phyloP scores from a whole-genome alignment of 192 early-diverging fungal genomes.

The Coemansia sp. region DNA sequence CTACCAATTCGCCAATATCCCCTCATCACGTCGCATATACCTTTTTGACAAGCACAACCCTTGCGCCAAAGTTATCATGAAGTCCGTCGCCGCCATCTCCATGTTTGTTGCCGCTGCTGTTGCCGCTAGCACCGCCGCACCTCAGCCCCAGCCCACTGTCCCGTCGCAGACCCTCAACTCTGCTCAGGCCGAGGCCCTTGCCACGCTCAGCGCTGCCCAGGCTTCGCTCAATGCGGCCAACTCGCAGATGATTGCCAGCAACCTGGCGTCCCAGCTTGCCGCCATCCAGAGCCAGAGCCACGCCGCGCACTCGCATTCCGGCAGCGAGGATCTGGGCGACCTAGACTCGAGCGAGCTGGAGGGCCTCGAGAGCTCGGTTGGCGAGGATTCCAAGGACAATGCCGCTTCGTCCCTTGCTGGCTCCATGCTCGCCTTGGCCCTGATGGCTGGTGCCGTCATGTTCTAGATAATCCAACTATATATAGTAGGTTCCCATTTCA shows the following conservation, averaged over 20 bases:
- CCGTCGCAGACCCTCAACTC: constrained; percentile 46
- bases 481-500: not conserved
- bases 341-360: constrained; percentile 25
- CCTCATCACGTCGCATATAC: not conserved
- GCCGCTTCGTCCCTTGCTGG: constrained; percentile 25
- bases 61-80: constrained; percentile 23
- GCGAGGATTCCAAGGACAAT: constrained; percentile 16
- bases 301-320: constrained; percentile 12
- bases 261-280: constrained; percentile 44
- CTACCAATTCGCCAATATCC: not conserved
- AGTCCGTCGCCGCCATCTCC: constrained; percentile 20
- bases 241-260: constrained; percentile 37
- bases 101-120: constrained; percentile 22
- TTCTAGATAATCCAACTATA: constrained; percentile 19
- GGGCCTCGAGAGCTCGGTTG: constrained; percentile 9
- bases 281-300: constrained; percentile 42
- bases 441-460: constrained; percentile 40
- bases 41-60: not conserved
- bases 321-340: constrained; percentile 22
- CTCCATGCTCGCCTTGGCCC: constrained; percentile 36
- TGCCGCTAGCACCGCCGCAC: constrained; percentile 13
- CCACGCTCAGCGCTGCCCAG: constrained; percentile 49
- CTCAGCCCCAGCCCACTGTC: constrained; percentile 6
- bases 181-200: constrained; percentile 38
- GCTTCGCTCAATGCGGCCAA: constrained; percentile 31